phyloP scores from a whole-genome alignment of 2,329 filamentous ascomycete species.

The Ceratocystiopsis brevicomis region DNA sequence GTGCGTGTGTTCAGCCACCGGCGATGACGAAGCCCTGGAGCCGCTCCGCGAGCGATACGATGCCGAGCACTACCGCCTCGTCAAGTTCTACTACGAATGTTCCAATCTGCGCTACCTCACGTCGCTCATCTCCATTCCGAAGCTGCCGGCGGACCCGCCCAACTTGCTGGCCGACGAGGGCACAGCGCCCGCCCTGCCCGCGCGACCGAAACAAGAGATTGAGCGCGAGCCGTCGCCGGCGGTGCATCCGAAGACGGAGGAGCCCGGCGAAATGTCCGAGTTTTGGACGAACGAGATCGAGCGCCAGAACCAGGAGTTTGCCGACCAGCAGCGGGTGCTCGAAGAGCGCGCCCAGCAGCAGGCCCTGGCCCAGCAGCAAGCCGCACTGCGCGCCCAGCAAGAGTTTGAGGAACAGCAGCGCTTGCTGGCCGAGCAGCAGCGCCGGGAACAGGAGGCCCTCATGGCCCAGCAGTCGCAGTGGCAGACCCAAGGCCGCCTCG shows the following conservation, averaged over 20 bases:
- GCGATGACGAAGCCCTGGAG: constrained; percentile 80
- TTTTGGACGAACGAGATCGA: constrained; percentile 94
- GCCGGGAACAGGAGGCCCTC: constrained; percentile 76
- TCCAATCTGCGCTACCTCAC: constrained; percentile 94
- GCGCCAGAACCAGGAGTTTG: constrained; percentile 83
- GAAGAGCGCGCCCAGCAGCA: constrained; percentile 74
- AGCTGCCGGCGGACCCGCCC: constrained; percentile 83
- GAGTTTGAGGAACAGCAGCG: constrained; percentile 97
- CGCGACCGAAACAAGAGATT: constrained; percentile 58
- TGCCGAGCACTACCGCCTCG: constrained; percentile 86
- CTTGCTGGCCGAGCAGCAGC: constrained; percentile 70
- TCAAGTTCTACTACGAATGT: constrained; percentile 98
- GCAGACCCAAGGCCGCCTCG: constrained; percentile 88
- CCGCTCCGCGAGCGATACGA: constrained; percentile 79
- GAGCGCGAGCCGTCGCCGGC: constrained; percentile 52
- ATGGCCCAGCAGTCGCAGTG: constrained; percentile 75
- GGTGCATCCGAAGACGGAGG: constrained; percentile 48
- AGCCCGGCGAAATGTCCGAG: constrained; percentile 88
- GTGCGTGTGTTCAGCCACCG: constrained; percentile 40
- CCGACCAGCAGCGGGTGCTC: constrained; percentile 76
- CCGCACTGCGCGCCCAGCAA: constrained; percentile 66
- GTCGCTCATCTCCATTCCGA: constrained; percentile 87
- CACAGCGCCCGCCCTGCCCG: constrained; percentile 62
- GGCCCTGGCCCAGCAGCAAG: constrained; percentile 62
- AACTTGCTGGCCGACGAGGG: constrained; percentile 77